A percentile compares a stretch with the other conserved stretches of the same genome.
Conservation (phyloP, 768 basidiomycete genomes). For the Cantharellus anzutake region DNA sequence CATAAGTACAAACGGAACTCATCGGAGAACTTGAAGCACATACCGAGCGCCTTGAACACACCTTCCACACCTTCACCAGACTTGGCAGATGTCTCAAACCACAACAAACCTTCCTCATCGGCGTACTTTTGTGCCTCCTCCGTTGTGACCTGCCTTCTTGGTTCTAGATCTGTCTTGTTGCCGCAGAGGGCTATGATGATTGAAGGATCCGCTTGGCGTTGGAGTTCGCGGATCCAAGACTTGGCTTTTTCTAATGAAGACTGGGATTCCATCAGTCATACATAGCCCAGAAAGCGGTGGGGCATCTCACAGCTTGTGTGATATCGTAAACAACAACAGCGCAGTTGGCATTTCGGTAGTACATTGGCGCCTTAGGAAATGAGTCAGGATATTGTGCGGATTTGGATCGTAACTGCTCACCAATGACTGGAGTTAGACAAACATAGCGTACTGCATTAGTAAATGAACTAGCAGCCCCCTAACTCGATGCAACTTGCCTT, state of each 20-base stretch:
- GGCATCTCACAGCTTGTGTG: slow-evolving; percentile 37
- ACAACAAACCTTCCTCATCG: slow-evolving; percentile 81
- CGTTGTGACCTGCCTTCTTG: slow-evolving; percentile 65
- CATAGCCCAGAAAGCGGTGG: not conserved
- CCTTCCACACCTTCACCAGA: slow-evolving; percentile 69
- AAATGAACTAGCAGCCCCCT: not conserved
- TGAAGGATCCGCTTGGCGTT: slow-evolving; percentile 91
- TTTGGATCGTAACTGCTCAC: not conserved
- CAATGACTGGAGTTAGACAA: not conserved
- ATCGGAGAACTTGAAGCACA: slow-evolving; percentile 11
- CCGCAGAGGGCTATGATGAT: slow-evolving; percentile 94
- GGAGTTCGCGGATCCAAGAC: slow-evolving; percentile 90
- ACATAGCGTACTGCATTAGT: not conserved
- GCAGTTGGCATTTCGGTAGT: slow-evolving; percentile 88
- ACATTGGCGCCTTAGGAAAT: slow-evolving; percentile 63
- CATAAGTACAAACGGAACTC: not conserved
- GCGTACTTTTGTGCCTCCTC: slow-evolving; percentile 89
- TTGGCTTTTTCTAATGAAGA: slow-evolving; percentile 89
- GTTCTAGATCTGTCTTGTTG: slow-evolving; percentile 80
- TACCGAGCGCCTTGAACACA: slow-evolving; percentile 74
- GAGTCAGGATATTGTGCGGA: not conserved
- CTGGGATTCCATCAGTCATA: slow-evolving; percentile 9
- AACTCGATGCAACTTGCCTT: slow-evolving; percentile 28
- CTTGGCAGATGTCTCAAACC: slow-evolving; percentile 86
- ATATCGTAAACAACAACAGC: slow-evolving; percentile 95